Evolutionary conservation across 495 filamentous ascomycete species (phyloP).

Genomic region (Xylaria bambusicola): DNA sequence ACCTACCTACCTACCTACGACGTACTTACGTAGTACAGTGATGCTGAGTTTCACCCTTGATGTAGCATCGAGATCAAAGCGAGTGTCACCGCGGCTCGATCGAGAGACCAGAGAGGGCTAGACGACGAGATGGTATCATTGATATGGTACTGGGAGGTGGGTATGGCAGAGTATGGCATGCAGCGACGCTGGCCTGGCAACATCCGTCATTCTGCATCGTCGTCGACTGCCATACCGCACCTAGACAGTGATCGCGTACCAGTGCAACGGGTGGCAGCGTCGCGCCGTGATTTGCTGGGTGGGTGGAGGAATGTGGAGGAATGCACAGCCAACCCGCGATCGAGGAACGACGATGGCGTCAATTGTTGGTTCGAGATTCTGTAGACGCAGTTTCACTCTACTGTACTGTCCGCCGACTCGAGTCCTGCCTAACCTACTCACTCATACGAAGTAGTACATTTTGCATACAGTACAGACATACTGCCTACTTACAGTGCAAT

Average conservation of each 20-base stretch:
- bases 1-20: neutral
- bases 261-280: neutral
- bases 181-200: neutral
- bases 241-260: neutral
- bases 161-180: no score
- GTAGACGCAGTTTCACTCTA: neutral
- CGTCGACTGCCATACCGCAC: neutral
- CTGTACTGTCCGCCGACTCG: neutral
- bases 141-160: no score
- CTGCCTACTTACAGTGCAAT: no score
- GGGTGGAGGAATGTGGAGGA: slow-evolving; percentile 14
- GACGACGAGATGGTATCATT: no score
- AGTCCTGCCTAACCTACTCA: neutral
- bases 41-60: neutral
- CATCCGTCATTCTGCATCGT: slow-evolving; percentile 7
- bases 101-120: no score
- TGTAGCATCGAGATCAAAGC: slow-evolving; percentile 3
- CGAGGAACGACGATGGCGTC: neutral
- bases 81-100: neutral
- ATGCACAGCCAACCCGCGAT: slow-evolving; percentile 7
- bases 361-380: neutral
- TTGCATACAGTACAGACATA: no score
- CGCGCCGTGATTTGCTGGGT: neutral
- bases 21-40: neutral
- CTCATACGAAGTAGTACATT: no score